Evolutionary conservation across 306 rosid genomes (phyloP), one percentile per base, ranked within the genome.

Genomic region (Vicia faba): DNA sequence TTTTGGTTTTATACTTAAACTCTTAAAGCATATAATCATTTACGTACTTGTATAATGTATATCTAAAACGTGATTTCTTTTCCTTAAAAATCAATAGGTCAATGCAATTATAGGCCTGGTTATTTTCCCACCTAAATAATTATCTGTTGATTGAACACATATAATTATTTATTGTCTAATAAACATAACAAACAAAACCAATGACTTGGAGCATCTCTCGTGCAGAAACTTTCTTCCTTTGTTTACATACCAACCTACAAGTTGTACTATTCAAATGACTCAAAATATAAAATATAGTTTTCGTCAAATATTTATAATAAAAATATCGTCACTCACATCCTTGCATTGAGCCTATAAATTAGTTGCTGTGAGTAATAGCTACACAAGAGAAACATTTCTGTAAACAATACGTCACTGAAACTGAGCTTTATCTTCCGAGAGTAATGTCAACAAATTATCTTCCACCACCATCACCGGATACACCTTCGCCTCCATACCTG

Each of bases 151-250:
- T 55, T 55, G 61, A 55, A 55, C 38, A 5, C n/a, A 55, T 10
- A 2, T 2, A 55, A 26, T 55, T 55, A 25, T 55, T 55, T 26
- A 55, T 12, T 55, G 2, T 19, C 61, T 26, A 55, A 28, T 26
- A 8, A 55, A 26, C 16, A 55, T 26, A 55, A 12, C 19, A 26
- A 26, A 26, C 61, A 55, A 26, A 55, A 16, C 61, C 19, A 55
- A 55, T 55, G 61, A 11, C 39, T 12, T 55, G 38, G 16, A 12
- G 61, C 61, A 55, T 55, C 61, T 55, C 38, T 55, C 5, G 61
- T 55, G 39, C n/a, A 28, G 38, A 55, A 55, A 1, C 13, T 55
- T 55, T 28, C 61, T 55, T 26, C 19, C 38, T 26, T 55, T 26
- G 61, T 55, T 55, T 55, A 26, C 61, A 2, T 55, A 55, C 38